phyloP scores from a whole-genome alignment of 163 green algal species.

The Chlamydomonas reinhardtii region DNA sequence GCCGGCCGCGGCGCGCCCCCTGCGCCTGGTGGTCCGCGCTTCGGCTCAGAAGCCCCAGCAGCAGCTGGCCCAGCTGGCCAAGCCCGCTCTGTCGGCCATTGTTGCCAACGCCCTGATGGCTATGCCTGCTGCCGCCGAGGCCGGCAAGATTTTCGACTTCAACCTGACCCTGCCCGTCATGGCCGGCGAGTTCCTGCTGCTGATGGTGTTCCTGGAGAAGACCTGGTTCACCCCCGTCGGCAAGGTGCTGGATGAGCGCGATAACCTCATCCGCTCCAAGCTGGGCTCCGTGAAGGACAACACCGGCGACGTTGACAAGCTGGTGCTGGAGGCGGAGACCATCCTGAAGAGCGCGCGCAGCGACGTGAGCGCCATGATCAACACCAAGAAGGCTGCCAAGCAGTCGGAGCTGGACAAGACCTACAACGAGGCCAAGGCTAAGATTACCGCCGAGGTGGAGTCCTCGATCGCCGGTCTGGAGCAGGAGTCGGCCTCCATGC shows the following conservation, averaged over 20 bases:
- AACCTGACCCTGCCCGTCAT: conserved; percentile 91
- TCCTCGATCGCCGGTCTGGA: conserved; percentile 69
- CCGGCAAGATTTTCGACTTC: conserved; percentile 98
- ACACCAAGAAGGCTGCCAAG: conserved; percentile 76
- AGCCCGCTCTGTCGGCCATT: conserved; percentile 67
- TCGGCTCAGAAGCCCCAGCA: conserved; percentile 15
- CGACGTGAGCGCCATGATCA: conserved; percentile 67
- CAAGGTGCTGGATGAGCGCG: conserved; percentile 94
- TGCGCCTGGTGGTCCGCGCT: conserved; percentile 46
- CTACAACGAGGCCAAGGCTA: conserved; percentile 82
- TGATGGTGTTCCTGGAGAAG: conserved; percentile 98
- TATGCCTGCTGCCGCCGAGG: conserved; percentile 82
- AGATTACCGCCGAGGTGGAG: conserved; percentile 73
- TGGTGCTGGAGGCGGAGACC: conserved; percentile 89
- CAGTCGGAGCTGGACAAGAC: conserved; percentile 80
- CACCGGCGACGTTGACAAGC: conserved; percentile 79
- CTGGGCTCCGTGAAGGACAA: conserved; percentile 92
- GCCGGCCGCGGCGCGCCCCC: conserved; percentile 11
- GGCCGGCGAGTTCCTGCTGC: conserved; percentile 74
- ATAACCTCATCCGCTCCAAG: conserved; percentile 90
- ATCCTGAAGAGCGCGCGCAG: conserved; percentile 74
- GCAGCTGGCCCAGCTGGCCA: conserved; percentile 50
- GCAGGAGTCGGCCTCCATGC: conserved; percentile 85
- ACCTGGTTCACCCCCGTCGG: conserved; percentile 95
- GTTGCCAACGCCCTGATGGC: conserved; percentile 80